Conservation (phyloP, 2,329 filamentous ascomycete species). For the Colletotrichum sp. region DNA sequence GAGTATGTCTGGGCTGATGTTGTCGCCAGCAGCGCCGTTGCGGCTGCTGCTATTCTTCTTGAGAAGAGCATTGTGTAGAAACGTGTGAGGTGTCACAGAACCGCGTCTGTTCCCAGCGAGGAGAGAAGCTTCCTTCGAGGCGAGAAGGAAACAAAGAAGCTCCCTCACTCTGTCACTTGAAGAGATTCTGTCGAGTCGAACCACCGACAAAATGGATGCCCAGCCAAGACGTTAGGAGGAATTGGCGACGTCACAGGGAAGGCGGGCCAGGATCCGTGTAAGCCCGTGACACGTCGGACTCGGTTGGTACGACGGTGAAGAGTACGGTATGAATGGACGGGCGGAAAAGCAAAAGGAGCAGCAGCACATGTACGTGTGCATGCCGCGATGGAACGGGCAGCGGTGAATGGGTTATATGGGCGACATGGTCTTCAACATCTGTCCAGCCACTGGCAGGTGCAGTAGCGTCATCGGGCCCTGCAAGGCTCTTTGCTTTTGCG, state of each 20-base stretch:
- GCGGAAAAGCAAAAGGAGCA: not conserved
- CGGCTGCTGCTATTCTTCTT: constrained; percentile 18
- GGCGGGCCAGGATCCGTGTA: constrained; percentile 15
- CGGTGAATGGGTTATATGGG: constrained; percentile 17
- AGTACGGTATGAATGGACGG: not conserved
- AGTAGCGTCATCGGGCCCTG: constrained; percentile 20
- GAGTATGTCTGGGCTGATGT: constrained; percentile 45
- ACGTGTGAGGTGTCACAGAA: not conserved
- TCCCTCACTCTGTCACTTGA: not conserved
- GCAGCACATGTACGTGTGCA: not conserved
- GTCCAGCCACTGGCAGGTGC: constrained; percentile 22
- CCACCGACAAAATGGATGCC: not conserved
- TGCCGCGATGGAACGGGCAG: not conserved
- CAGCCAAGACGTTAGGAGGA: not conserved
- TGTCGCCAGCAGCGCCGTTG: constrained; percentile 26
- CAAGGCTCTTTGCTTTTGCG: constrained; percentile 1
- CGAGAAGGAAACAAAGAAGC: not conserved
- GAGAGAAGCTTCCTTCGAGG: not conserved
- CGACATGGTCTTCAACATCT: not conserved
- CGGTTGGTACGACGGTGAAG: not conserved
- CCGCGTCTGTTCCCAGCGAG: not conserved
- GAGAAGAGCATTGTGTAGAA: constrained; percentile 14
- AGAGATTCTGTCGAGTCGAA: not conserved
- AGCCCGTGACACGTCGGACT: constrained; percentile 12
- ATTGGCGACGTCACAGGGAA: constrained; percentile 15